These are phyloP conservation scores for Mycena alexandri DNA, from an alignment of 768 basidiomycete genomes.

Conservation along the genomic window DNA sequence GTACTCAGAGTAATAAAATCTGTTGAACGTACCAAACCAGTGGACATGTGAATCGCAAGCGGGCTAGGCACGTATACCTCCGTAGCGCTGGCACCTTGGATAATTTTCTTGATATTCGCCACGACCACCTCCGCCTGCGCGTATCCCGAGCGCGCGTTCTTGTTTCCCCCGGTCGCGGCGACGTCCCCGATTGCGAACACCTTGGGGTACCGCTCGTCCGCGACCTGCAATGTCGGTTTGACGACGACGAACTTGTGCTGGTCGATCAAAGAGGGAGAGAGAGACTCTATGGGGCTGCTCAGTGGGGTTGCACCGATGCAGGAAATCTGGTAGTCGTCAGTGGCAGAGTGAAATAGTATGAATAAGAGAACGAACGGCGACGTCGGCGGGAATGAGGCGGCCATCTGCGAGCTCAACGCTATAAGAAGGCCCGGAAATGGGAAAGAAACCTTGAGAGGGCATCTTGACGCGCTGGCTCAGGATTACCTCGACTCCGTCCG, in stretches of 20 bases:
- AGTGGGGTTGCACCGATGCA: constrained; percentile 49
- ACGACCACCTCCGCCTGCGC: constrained; percentile 56
- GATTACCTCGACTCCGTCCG: constrained; percentile 53
- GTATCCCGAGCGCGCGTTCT: constrained; percentile 57
- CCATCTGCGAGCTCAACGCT: constrained; percentile 55
- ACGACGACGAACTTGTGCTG: constrained; percentile 38
- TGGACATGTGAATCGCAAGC: constrained; percentile 58
- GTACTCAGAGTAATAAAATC: constrained; percentile 29
- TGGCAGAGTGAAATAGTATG: neutral
- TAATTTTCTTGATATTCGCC: constrained; percentile 53
- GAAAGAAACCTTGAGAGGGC: constrained; percentile 43
- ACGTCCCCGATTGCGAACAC: constrained; percentile 64
- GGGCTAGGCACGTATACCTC: constrained; percentile 50
- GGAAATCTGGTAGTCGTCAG: constrained; percentile 39
- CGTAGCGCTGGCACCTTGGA: constrained; percentile 42
- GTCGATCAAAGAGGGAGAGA: constrained; percentile 39
- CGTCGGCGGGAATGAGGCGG: constrained; percentile 52
- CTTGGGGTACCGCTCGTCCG: constrained; percentile 46
- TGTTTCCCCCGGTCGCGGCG: constrained; percentile 60
- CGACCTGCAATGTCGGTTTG: constrained; percentile 44
- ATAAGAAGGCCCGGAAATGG: constrained; percentile 43
- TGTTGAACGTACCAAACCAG: constrained; percentile 52
- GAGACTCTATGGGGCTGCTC: constrained; percentile 39
- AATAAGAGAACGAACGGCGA: constrained; percentile 49
- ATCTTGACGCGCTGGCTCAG: constrained; percentile 54